Percentiles rank a stretch among this genome's conserved stretches.
phyloP scores from a whole-genome alignment of 345 rosid species.

The Salix purpurea region DNA sequence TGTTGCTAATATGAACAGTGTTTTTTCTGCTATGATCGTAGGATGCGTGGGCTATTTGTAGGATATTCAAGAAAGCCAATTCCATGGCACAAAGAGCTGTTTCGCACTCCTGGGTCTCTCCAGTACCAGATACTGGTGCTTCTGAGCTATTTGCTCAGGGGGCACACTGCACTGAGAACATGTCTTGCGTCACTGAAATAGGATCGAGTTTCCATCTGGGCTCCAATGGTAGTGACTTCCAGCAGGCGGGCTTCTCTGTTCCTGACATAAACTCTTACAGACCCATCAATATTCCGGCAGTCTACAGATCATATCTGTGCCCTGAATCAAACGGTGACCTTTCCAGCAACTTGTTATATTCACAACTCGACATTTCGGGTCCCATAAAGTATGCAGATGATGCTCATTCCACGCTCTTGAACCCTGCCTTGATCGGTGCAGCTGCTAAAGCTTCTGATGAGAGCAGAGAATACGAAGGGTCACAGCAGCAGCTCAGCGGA shows the following conservation, averaged over 20 bases:
- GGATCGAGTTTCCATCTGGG: constrained; percentile 36
- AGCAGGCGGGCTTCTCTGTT: constrained; percentile 29
- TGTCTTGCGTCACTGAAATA: constrained; percentile 46
- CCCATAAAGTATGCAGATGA: constrained; percentile 15
- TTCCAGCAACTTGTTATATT: constrained; percentile 34
- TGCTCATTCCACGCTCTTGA: constrained; percentile 31
- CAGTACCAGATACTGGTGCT: constrained; percentile 29
- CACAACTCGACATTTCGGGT: constrained; percentile 31
- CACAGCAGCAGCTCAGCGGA: constrained; percentile 24
- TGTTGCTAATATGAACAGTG: background rate
- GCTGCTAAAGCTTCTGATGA: constrained; percentile 16
- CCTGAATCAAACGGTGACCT: constrained; percentile 29
- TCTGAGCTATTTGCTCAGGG: constrained; percentile 28
- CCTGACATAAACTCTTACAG: constrained; percentile 28
- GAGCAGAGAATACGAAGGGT: constrained; percentile 29
- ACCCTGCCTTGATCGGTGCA: constrained; percentile 17
- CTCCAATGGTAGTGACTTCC: constrained; percentile 19
- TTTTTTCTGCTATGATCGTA: constrained; percentile 17
- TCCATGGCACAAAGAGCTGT: constrained; percentile 66
- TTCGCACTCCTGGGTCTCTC: constrained; percentile 49
- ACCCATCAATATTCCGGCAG: constrained; percentile 13
- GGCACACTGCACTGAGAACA: constrained; percentile 32
- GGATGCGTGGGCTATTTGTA: constrained; percentile 97
- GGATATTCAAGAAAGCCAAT: constrained; percentile 86
- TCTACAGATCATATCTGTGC: constrained; percentile 23